A percentile compares a stretch with the other conserved stretches of the same genome.
Evolutionary conservation across 1,139 yeast genomes (phyloP).

Genomic region (Yamadazyma oceani): DNA sequence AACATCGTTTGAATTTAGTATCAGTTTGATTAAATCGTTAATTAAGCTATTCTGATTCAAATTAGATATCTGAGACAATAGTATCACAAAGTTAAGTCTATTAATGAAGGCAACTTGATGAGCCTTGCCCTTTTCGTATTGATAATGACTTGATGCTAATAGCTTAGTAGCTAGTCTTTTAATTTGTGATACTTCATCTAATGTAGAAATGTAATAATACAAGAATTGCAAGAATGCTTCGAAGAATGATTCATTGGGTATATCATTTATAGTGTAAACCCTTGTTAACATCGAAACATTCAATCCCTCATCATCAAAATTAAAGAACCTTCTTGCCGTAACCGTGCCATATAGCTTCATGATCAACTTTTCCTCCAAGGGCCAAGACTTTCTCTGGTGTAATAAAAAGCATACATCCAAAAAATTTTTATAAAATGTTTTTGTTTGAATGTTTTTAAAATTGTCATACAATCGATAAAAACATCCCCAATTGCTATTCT

Average conservation of each 20-base stretch:
- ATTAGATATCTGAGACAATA: conserved; percentile 35
- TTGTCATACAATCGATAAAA: conserved; percentile 24
- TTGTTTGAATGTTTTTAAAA: conserved; percentile 12
- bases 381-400: conserved; percentile 33
- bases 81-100: conserved; percentile 36
- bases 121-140: conserved; percentile 25
- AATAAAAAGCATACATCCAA: conserved; percentile 31
- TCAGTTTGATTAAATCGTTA: conserved; percentile 24
- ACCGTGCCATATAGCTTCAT: conserved; percentile 30
- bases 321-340: conserved; percentile 36
- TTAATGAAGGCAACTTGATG: conserved; percentile 37
- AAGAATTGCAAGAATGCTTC: conserved; percentile 39
- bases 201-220: conserved; percentile 33
- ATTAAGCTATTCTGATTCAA: conserved; percentile 35
- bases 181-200: conserved; percentile 25
- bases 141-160: conserved; percentile 38
- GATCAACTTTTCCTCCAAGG: conserved; percentile 36
- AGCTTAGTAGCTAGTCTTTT: conserved; percentile 39
- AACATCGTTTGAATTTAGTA: conserved; percentile 25
- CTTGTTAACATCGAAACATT: conserved; percentile 26
- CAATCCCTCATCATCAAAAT: conserved; percentile 36
- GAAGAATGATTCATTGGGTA: conserved; percentile 36
- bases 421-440: conserved; percentile 25
- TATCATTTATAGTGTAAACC: conserved; percentile 29
- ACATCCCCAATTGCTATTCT: conserved; percentile 24